These are phyloP conservation scores for Ephemerocybe angulata DNA, from an alignment of 768 basidiomycete genomes.

Conservation along the genomic window DNA sequence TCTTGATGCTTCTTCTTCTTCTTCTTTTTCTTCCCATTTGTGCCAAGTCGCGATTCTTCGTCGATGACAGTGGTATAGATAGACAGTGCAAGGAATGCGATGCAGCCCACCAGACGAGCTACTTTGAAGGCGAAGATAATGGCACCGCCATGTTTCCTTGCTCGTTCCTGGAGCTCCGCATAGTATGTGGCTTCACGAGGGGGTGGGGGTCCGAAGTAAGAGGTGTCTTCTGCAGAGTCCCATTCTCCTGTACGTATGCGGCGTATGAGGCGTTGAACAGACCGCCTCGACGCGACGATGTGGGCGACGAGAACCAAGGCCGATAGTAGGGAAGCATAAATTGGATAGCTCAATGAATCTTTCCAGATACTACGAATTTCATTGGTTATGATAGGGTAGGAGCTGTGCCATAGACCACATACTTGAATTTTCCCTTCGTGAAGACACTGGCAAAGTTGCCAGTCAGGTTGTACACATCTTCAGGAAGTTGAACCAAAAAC, in stretches of 20 bases:
- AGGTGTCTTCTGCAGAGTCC: slow-evolving; percentile 2
- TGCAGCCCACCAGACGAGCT: slow-evolving; percentile 40
- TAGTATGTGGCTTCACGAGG: not conserved
- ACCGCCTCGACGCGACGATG: not conserved
- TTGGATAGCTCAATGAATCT: slow-evolving; percentile 1
- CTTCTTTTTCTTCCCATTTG: slow-evolving; percentile 24
- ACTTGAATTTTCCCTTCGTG: not conserved
- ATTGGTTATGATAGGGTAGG: not conserved
- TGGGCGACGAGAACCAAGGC: slow-evolving; percentile 2
- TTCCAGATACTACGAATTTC: slow-evolving; percentile 2
- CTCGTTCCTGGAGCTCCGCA: slow-evolving; percentile 24
- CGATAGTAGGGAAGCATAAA: slow-evolving; percentile 5
- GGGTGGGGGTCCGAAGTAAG: not conserved
- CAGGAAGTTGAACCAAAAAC: not conserved
- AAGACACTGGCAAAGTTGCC: not conserved
- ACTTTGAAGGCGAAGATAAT: slow-evolving; percentile 46
- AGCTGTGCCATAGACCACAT: not conserved
- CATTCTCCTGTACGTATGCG: not conserved
- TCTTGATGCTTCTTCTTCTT: slow-evolving; percentile 2
- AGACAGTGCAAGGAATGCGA: slow-evolving; percentile 48
- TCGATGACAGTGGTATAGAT: slow-evolving; percentile 38
- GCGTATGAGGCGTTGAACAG: not conserved
- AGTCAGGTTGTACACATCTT: not conserved
- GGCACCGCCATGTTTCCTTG: slow-evolving; percentile 42
- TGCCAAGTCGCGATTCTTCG: slow-evolving; percentile 17